phyloP scores from a whole-genome alignment of 2,329 filamentous ascomycete species.

The Calonectria pseudoturangicola region DNA sequence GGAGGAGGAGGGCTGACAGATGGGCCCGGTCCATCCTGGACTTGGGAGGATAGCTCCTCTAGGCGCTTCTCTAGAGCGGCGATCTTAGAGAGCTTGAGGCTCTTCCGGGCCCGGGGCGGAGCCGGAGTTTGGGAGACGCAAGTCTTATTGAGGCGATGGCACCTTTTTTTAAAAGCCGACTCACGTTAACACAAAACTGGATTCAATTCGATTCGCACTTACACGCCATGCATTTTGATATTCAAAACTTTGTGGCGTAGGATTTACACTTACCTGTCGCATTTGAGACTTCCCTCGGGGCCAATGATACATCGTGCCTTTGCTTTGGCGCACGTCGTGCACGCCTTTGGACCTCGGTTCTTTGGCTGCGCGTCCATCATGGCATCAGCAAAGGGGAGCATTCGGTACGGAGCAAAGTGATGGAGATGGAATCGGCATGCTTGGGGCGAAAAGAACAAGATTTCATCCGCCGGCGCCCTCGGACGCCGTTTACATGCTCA shows the following conservation, averaged over 20 bases:
- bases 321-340: conserved; percentile 70
- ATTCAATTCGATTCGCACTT: background rate
- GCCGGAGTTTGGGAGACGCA: conserved; percentile 69
- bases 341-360: conserved; percentile 69
- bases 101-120: conserved; percentile 68
- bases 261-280: conserved; percentile 65
- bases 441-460: conserved; percentile 37
- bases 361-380: conserved; percentile 53
- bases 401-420: conserved; percentile 47
- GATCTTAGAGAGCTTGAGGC: conserved; percentile 68
- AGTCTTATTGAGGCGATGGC: conserved; percentile 67
- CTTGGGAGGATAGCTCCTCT: conserved; percentile 68
- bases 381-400: conserved; percentile 39
- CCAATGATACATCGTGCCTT: conserved; percentile 70
- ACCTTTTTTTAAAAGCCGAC: conserved; percentile 58
- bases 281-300: conserved; percentile 62
- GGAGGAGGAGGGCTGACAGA: conserved; percentile 37
- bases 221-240: no score
- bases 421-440: conserved; percentile 35
- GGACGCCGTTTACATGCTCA: conserved; percentile 45
- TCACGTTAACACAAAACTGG: conserved; percentile 7
- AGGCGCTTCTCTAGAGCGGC: conserved; percentile 71
- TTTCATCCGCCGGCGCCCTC: conserved; percentile 42
- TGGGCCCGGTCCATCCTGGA: conserved; percentile 56
- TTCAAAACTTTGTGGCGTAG: background rate